Conservation (phyloP, 352 stramenopile genomes). For the Phytopythium delawarense region DNA sequence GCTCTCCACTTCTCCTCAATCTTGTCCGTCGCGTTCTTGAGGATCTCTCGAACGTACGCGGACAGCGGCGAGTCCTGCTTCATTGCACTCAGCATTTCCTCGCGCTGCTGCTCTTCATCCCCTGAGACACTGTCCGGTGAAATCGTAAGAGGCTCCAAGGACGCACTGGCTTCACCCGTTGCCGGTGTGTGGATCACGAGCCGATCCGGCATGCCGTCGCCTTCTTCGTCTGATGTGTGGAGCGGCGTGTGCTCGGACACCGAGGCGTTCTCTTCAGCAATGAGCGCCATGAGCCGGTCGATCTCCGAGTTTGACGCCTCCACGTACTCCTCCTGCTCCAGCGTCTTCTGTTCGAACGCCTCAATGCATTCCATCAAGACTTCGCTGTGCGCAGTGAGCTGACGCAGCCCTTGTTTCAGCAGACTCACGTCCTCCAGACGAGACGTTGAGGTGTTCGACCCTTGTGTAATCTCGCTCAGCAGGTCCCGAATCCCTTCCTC, state of each 20-base stretch:
- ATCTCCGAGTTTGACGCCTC: slow-evolving; percentile 39
- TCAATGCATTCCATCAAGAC: slow-evolving; percentile 47
- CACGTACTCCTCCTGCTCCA: slow-evolving; percentile 42
- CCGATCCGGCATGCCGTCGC: not conserved
- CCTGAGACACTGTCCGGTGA: slow-evolving; percentile 9
- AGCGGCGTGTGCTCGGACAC: slow-evolving; percentile 10
- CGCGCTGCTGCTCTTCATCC: slow-evolving; percentile 30
- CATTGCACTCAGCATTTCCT: slow-evolving; percentile 34
- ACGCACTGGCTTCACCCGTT: slow-evolving; percentile 2
- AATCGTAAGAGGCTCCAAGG: not conserved
- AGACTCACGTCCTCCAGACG: slow-evolving; percentile 51
- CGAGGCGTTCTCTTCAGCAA: slow-evolving; percentile 19
- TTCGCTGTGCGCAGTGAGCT: slow-evolving; percentile 38
- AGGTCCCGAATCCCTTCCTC: slow-evolving; percentile 61
- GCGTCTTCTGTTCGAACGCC: slow-evolving; percentile 34
- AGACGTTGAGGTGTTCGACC: slow-evolving; percentile 17
- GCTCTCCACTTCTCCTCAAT: slow-evolving; percentile 83
- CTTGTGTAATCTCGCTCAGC: slow-evolving; percentile 35
- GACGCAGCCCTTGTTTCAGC: slow-evolving; percentile 38
- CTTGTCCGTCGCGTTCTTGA: slow-evolving; percentile 73
- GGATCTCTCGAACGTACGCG: slow-evolving; percentile 64
- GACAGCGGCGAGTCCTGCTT: slow-evolving; percentile 65
- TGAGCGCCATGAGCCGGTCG: slow-evolving; percentile 30
- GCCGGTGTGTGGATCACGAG: slow-evolving; percentile 3
- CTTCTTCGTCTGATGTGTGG: not conserved